phyloP scores from a whole-genome alignment of 805 yeast genomes.

The Zygosaccharomyces bailii region DNA sequence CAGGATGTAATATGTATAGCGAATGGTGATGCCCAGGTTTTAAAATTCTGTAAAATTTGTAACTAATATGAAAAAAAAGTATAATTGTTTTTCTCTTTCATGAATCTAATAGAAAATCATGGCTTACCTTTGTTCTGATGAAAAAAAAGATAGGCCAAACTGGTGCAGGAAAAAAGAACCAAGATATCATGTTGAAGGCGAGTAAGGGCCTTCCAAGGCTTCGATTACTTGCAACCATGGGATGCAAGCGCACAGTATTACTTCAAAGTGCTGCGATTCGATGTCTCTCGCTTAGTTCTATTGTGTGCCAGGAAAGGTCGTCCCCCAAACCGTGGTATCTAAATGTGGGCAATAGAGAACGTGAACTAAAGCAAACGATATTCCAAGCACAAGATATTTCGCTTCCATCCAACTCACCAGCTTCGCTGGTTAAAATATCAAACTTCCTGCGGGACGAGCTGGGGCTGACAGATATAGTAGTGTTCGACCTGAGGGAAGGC shows the following conservation, averaged over 20 bases:
- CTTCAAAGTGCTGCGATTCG: not conserved
- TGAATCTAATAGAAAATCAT: too few species aligned
- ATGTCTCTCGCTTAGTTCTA: not conserved
- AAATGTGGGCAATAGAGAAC: slow-evolving; percentile 38
- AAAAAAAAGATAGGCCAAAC: too few species aligned
- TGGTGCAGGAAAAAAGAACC: too few species aligned
- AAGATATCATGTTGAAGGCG: slow-evolving; percentile 3
- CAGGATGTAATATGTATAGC: not conserved
- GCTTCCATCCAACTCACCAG: slow-evolving; percentile 60
- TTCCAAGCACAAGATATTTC: slow-evolving; percentile 46
- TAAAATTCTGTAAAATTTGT: not conserved
- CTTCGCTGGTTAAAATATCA: slow-evolving; percentile 35
- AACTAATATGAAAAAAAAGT: not conserved
- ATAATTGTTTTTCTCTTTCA: too few species aligned
- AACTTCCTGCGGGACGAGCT: slow-evolving; percentile 51
- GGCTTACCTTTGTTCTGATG: too few species aligned
- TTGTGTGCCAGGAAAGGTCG: not conserved
- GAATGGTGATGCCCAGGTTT: not conserved
- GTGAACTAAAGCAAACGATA: slow-evolving; percentile 37
- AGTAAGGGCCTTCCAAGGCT: not conserved
- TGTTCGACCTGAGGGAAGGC: slow-evolving; percentile 59
- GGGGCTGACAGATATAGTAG: slow-evolving; percentile 58
- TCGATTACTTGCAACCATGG: not conserved
- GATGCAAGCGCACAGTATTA: not conserved
- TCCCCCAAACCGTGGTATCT: slow-evolving; percentile 57